Evolutionary conservation across 345 rosid species (phyloP).

Genomic region (Sapria himalayana): DNA sequence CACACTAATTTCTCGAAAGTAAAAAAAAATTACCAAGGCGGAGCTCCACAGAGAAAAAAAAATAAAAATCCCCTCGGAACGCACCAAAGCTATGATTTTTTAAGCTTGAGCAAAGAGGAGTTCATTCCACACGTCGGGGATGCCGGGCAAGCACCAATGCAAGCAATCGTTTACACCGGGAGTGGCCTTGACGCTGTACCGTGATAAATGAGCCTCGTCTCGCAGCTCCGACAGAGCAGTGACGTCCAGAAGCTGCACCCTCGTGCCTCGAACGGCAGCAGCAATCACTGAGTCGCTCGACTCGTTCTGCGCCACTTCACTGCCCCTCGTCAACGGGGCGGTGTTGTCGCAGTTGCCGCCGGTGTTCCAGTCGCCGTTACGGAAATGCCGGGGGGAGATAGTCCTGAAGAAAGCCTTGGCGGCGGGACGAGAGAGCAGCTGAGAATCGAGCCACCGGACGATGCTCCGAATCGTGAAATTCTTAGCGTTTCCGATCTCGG

Average conservation of each 20-base stretch:
- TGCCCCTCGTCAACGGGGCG: conserved; percentile 51
- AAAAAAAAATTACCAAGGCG: too few relatives aligned
- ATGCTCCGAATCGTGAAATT: conserved; percentile 54
- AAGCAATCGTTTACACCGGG: conserved; percentile 49
- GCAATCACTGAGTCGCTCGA: conserved; percentile 41
- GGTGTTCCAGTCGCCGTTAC: conserved; percentile 69
- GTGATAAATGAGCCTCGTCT: conserved; percentile 71
- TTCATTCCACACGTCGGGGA: conserved; percentile 64
- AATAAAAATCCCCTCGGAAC: too few relatives aligned
- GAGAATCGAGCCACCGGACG: conserved; percentile 43
- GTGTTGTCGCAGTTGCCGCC: conserved; percentile 77
- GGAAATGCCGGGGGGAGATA: conserved; percentile 67
- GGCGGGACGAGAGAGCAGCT: conserved; percentile 31
- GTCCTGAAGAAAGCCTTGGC: conserved; percentile 50
- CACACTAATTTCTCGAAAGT: too few relatives aligned
- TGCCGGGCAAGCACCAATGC: conserved; percentile 65
- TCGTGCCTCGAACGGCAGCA: conserved; percentile 38
- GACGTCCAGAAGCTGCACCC: conserved; percentile 49
- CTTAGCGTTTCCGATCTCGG: conserved; percentile 41
- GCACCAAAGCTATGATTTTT: too few relatives aligned
- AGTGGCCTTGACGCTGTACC: conserved; percentile 28
- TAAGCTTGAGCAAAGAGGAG: conserved; percentile 39
- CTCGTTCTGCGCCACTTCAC: conserved; percentile 42
- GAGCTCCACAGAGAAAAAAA: too few relatives aligned
- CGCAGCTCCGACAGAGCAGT: conserved; percentile 46